phyloP scores from a whole-genome alignment of 148 eudicot species.

The Nepenthes mirabilis region DNA sequence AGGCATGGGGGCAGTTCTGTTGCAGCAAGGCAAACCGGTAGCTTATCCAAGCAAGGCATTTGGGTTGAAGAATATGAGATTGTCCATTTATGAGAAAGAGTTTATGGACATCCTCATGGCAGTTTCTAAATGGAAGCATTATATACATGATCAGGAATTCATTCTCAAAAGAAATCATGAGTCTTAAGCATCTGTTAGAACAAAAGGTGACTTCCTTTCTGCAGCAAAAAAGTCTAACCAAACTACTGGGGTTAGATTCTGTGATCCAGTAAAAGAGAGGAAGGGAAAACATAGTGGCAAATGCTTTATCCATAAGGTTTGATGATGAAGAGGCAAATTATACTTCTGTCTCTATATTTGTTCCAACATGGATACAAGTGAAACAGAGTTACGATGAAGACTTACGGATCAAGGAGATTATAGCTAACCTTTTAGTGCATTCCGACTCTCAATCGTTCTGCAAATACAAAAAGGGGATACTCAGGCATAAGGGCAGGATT shows the following conservation, averaged over 20 bases:
- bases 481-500: no score
- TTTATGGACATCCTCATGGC: neutral
- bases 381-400: no score
- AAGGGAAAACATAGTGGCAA: neutral
- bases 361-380: no score
- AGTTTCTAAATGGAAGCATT: neutral
- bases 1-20: neutral
- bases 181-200: neutral
- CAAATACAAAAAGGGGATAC: no score
- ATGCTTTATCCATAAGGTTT: neutral
- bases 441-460: no score
- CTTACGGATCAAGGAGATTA: no score
- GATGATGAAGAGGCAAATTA: no score
- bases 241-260: neutral
- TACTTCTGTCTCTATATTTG: no score
- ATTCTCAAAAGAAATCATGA: neutral
- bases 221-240: neutral
- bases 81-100: neutral
- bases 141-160: neutral
- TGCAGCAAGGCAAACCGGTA: neutral
- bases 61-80: neutral
- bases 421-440: no score
- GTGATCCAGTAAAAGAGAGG: neutral
- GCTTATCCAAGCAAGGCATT: neutral
- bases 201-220: neutral